Base-by-base conservation (phyloP, 2,329 filamentous ascomycete genomes). In the Fusarium illudens region DNA sequence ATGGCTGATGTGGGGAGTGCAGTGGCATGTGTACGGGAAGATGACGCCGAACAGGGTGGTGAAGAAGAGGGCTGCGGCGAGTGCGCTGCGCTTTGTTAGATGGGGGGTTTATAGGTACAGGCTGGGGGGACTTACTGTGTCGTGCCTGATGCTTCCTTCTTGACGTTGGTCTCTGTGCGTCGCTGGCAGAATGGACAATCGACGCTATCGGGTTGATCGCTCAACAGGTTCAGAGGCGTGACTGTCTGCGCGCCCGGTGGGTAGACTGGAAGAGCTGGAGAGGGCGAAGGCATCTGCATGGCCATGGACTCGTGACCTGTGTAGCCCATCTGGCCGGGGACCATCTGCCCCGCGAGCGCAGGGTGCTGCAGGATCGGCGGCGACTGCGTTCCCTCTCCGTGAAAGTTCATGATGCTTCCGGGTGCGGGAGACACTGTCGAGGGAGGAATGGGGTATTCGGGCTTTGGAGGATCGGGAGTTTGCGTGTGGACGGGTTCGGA, bases 121-220 rank as follows among this genome's bases (percentile, higher is more conserved):
- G 15, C 3, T 4, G 3, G 17, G 8, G 1, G 9, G 8, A n/a
- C 73, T 17, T 68, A 75, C 73, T 75, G 73, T 52, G 73, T 75
- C 46, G 37, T 36, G 36, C 37, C 29, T 11, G 73, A 75, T 2
- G 73, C 51, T 3, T 61, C 42, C 2, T 67, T 71, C 65, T 67
- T 63, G 2, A 75, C 71, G 5, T 54, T 50, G 8, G 73, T 75
- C 32, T 66, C 60, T 2, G 60, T 52, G 5, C 72, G 67, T 1
- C 64, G 67, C 12, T 64, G 65, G 17, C 73, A 75, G 50, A 75
- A 75, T 0, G 73, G 73, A 33, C 73, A 75, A 27, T 75, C 73
- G 30, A 75, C 32, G 1, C 48, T 62, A 37, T 75, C 73, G 11
- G 71, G 34, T 27, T 75, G 73, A 10, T 73, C 66, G 19, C 55